Evolutionary conservation across 805 yeast species (phyloP).

Genomic region (Komagataella pastoris): DNA sequence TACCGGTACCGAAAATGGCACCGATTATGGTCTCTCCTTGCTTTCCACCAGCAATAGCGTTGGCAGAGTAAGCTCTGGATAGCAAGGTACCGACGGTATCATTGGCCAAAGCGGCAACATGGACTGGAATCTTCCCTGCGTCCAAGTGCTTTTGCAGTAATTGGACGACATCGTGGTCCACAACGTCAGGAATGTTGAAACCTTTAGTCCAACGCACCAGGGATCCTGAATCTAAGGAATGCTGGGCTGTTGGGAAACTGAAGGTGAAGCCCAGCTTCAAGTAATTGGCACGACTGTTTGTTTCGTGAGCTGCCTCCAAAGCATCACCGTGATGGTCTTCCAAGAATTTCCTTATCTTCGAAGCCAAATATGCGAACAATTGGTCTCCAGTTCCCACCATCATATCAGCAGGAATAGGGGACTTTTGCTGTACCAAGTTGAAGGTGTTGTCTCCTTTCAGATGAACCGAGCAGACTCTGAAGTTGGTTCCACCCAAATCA

Average conservation of each 20-base stretch:
- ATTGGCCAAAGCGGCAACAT: slow-evolving; percentile 80
- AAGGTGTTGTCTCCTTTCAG: slow-evolving; percentile 74
- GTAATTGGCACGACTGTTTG: slow-evolving; percentile 8
- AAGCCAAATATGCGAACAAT: slow-evolving; percentile 65
- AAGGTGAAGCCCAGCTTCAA: slow-evolving; percentile 87
- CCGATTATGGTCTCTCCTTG: slow-evolving; percentile 76
- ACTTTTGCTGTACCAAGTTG: slow-evolving; percentile 60
- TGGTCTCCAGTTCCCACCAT: slow-evolving; percentile 51
- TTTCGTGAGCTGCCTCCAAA: slow-evolving; percentile 5
- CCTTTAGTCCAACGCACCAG: slow-evolving; percentile 96
- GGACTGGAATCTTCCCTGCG: slow-evolving; percentile 42
- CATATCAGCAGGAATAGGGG: slow-evolving; percentile 65
- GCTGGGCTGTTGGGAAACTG: slow-evolving; percentile 85
- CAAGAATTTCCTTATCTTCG: slow-evolving; percentile 53
- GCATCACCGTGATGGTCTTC: slow-evolving; percentile 41
- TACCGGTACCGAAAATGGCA: slow-evolving; percentile 93
- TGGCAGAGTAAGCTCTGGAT: slow-evolving; percentile 72
- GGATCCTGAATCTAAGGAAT: slow-evolving; percentile 64
- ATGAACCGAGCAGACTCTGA: slow-evolving; percentile 82
- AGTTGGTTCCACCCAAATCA: slow-evolving; percentile 93
- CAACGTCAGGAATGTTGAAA: slow-evolving; percentile 72
- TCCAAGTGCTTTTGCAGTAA: slow-evolving; percentile 62
- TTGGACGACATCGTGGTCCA: slow-evolving; percentile 71
- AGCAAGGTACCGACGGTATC: slow-evolving; percentile 93
- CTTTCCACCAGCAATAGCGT: slow-evolving; percentile 35